A percentile compares a stretch with the other conserved stretches of the same genome.
These are phyloP conservation scores for Cryptococcus hybrid DNA, from an alignment of 1,284 basidiomycete species.

Conservation along the genomic window DNA sequence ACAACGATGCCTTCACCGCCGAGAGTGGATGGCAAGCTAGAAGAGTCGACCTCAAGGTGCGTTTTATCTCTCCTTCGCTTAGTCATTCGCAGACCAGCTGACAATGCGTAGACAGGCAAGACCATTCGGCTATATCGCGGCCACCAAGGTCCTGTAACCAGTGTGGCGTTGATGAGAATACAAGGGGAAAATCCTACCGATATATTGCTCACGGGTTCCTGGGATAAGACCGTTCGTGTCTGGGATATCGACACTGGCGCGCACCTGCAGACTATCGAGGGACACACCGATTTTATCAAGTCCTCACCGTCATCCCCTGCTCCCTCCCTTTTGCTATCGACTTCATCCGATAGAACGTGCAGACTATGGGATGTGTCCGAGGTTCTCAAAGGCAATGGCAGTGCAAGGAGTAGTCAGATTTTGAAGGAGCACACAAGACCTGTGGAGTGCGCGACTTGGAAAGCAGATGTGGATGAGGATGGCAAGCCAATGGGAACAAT, in stretches of 20 bases:
- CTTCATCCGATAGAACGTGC: slow-evolving; percentile 85
- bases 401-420: slow-evolving; percentile 34
- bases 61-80: slow-evolving; percentile 8
- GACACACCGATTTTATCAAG: slow-evolving; percentile 86
- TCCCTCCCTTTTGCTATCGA: slow-evolving; percentile 67
- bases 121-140: slow-evolving; percentile 71
- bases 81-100: neutral
- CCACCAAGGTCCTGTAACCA: slow-evolving; percentile 83
- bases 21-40: slow-evolving; percentile 75
- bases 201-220: slow-evolving; percentile 74
- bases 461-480: slow-evolving; percentile 12
- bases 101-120: slow-evolving; percentile 64
- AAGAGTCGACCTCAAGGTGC: slow-evolving; percentile 71
- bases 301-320: slow-evolving; percentile 66
- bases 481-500: slow-evolving; percentile 52
- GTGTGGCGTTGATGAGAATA: slow-evolving; percentile 60
- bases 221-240: slow-evolving; percentile 84
- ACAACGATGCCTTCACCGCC: slow-evolving; percentile 72
- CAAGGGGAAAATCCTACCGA: neutral
- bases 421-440: slow-evolving; percentile 40
- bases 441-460: slow-evolving; percentile 29
- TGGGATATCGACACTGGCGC: slow-evolving; percentile 73
- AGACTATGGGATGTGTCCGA: slow-evolving; percentile 70
- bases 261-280: slow-evolving; percentile 66
- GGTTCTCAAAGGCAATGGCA: slow-evolving; percentile 48